These are phyloP conservation scores for Chalciporus chontae DNA, from an alignment of 768 basidiomycete species.

Conservation along the genomic window DNA sequence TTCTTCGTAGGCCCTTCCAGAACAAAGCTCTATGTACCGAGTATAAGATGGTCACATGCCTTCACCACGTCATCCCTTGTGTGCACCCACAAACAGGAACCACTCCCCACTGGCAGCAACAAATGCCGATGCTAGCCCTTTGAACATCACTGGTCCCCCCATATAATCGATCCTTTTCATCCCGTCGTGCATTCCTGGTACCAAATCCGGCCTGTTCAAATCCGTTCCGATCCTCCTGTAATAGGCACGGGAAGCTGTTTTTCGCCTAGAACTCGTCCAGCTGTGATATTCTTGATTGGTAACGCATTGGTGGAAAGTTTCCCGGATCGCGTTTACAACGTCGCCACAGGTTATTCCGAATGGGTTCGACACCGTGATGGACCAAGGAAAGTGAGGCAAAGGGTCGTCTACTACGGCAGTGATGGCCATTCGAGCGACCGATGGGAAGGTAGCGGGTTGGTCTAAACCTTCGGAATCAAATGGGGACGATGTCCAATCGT, in stretches of 20 bases:
- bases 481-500: constrained; percentile 26
- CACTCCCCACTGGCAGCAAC: constrained; percentile 41
- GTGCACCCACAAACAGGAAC: constrained; percentile 30
- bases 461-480: constrained; percentile 36
- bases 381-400: constrained; percentile 51
- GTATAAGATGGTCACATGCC: too few species aligned
- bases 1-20: too few species aligned
- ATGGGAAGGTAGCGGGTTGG: constrained; percentile 66
- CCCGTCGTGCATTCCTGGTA: constrained; percentile 21
- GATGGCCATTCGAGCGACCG: constrained; percentile 55
- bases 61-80: neutral
- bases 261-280: constrained; percentile 28
- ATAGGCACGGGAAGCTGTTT: constrained; percentile 32
- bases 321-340: constrained; percentile 44
- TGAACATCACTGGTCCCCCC: constrained; percentile 45
- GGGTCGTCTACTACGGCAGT: constrained; percentile 50
- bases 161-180: constrained; percentile 44
- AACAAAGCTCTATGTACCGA: too few species aligned
- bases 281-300: constrained; percentile 21
- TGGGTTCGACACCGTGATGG: constrained; percentile 45
- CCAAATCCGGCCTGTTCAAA: constrained; percentile 27
- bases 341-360: constrained; percentile 49
- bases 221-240: constrained; percentile 21
- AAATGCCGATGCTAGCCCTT: constrained; percentile 48
- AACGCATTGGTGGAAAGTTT: constrained; percentile 38